Conservation (phyloP, 2,329 filamentous ascomycete genomes). For the Fusarium keratoplasticum region DNA sequence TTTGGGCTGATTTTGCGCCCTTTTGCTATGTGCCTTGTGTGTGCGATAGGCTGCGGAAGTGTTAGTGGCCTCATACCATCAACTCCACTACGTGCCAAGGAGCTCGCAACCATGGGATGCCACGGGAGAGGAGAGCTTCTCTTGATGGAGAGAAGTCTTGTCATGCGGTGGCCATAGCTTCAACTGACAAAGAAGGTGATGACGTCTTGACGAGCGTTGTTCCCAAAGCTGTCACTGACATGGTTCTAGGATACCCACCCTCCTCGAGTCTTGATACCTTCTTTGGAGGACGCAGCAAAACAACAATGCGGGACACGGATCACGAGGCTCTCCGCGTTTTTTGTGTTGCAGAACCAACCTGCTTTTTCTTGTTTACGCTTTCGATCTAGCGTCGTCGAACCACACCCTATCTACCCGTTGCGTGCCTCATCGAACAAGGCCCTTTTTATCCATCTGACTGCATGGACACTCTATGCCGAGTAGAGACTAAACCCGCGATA, state of each 20-base stretch:
- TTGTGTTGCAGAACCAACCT: not conserved
- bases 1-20: not conserved
- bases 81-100: not conserved
- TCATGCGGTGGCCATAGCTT: constrained; percentile 22
- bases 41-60: not conserved
- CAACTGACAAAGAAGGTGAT: constrained; percentile 2
- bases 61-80: not conserved
- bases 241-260: not conserved
- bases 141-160: not conserved
- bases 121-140: not conserved
- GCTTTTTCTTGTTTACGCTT: not conserved
- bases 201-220: constrained; percentile 8
- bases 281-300: constrained; percentile 17
- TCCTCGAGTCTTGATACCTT: constrained; percentile 38
- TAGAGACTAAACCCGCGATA: constrained; percentile 9
- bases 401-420: constrained; percentile 13
- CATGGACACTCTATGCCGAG: constrained; percentile 11
- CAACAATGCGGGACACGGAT: not conserved
- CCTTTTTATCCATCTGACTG: constrained; percentile 33
- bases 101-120: not conserved
- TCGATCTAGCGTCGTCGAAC: not conserved
- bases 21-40: not conserved
- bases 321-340: constrained; percentile 7
- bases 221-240: not conserved
- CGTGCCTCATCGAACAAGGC: constrained; percentile 29